Evolutionary conservation across 2,329 filamentous ascomycete species (phyloP), one percentile per base, ranked within the genome.

Genomic region (Colletotrichum chrysophilum): DNA sequence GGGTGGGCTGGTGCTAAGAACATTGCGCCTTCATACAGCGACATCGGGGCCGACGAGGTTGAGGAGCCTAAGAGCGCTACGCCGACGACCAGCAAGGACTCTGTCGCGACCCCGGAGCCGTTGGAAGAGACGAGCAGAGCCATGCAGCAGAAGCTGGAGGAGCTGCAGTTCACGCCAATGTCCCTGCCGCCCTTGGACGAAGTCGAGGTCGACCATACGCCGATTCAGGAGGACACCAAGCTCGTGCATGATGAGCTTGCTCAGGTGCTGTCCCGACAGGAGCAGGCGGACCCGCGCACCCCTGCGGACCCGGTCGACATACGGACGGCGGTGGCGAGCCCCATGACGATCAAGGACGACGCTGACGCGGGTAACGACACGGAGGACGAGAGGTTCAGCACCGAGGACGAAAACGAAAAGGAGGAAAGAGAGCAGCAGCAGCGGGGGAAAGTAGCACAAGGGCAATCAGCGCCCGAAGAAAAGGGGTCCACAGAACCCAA

Each of bases 21-120:
- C 70, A 84, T 86, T 52, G 81, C 83, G 18, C 84, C 84, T 9
- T 86, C 84, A 1, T 86, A 86, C 74, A 86, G 84, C 70, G 84
- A 86, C 34, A 76, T 79, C 7, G 80, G 77, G 34, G 79, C 69
- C 12, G 79, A 80, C 8, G 80, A 81, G 34, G 67, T 76, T 14
- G 62, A 60, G 3, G 34, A 71, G 36, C 64, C 36, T 3, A 75
- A 71, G 62, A 78, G 74, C 62, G 48, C 74, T 34, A 78, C 76
- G 14, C 74, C 77, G 13, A 78, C 76, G 13, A 78, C 74, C 18
- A 77, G 65, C 61, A 68, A 66, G 58, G 73, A 70, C 14, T 71
- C 76, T 24, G 34, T 65, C 14, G 48, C 60, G 6, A 71, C 65
- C 21, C 74, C 74, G 5, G 76, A 76, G n/a, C 24, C 66, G 14